Evolutionary conservation across 179 eudicot genomes (phyloP).

Genomic region (Amaranthus tricolor): DNA sequence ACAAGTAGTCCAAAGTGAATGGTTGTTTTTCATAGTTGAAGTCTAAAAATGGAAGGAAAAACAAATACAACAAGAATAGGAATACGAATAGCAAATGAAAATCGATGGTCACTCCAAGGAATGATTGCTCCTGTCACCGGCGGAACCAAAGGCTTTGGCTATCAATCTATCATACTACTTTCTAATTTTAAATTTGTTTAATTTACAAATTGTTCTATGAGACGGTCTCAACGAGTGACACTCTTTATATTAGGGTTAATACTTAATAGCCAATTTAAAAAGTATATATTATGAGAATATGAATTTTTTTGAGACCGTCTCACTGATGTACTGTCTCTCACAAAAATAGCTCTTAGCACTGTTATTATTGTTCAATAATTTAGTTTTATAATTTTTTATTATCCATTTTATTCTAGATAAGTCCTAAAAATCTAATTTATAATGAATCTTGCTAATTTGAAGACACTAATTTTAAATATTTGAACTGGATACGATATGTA

Average conservation of each 20-base stretch:
- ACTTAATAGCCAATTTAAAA: background rate
- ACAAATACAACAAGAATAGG: background rate
- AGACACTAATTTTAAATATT: no score
- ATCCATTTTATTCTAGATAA: no score
- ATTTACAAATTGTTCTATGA: background rate
- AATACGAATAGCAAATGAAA: background rate
- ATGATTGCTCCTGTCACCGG: slow-evolving; percentile 31
- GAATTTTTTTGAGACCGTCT: no score
- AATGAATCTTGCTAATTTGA: no score
- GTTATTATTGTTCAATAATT: no score
- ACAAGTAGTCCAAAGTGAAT: background rate
- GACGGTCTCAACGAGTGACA: background rate
- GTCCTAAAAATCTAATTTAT: no score
- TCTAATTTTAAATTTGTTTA: background rate
- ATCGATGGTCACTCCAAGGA: slow-evolving; percentile 24
- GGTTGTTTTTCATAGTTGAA: background rate
- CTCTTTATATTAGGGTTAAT: background rate
- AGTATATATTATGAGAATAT: background rate
- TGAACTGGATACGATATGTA: no score
- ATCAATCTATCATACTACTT: background rate
- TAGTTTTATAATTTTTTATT: no score
- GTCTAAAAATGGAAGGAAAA: slow-evolving; percentile 2
- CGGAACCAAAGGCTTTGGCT: slow-evolving; percentile 33
- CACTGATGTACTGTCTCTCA: no score
- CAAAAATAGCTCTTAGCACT: no score